Percentiles rank a stretch among this genome's conserved stretches.
Evolutionary conservation across 2,329 filamentous ascomycete genomes (phyloP).

Genomic region (Sporothrix dimorphospora): DNA sequence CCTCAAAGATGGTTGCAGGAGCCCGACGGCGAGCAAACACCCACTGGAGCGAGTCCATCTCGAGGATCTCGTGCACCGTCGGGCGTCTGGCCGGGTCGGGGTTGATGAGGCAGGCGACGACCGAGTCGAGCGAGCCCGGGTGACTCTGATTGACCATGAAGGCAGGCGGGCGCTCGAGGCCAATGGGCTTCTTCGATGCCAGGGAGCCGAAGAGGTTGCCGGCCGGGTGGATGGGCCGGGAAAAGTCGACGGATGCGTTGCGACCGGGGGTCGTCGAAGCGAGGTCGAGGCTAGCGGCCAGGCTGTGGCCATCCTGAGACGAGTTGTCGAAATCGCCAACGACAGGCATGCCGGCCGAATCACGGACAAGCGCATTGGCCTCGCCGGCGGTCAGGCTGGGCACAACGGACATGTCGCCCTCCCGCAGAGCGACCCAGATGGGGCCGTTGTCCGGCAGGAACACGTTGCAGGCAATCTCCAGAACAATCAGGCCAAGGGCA

Average conservation of each 20-base stretch:
- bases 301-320: slow-evolving; percentile 12
- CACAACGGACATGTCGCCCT: slow-evolving; percentile 85
- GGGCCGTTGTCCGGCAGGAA: slow-evolving; percentile 90
- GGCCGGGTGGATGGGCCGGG: slow-evolving; percentile 35
- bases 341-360: slow-evolving; percentile 72
- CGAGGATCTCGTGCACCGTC: slow-evolving; percentile 71
- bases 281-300: slow-evolving; percentile 29
- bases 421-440: slow-evolving; percentile 86
- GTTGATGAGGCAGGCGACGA: slow-evolving; percentile 87
- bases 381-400: slow-evolving; percentile 84
- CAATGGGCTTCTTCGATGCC: slow-evolving; percentile 49
- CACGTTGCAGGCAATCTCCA: slow-evolving; percentile 93
- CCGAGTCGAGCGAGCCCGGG: slow-evolving; percentile 74
- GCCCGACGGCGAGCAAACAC: slow-evolving; percentile 75
- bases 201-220: slow-evolving; percentile 51
- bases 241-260: slow-evolving; percentile 25
- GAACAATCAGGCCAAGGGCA: slow-evolving; percentile 88
- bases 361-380: slow-evolving; percentile 70
- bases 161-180: slow-evolving; percentile 66
- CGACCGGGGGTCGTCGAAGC: slow-evolving; percentile 26
- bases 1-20: slow-evolving; percentile 93
- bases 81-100: slow-evolving; percentile 75
- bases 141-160: slow-evolving; percentile 86
- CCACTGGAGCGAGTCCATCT: slow-evolving; percentile 77
- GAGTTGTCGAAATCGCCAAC: slow-evolving; percentile 40